Percentiles rank a stretch among this genome's conserved stretches.
These are phyloP conservation scores for Plantago coronopus DNA, from an alignment of 305 asterid genomes.

Conservation along the genomic window DNA sequence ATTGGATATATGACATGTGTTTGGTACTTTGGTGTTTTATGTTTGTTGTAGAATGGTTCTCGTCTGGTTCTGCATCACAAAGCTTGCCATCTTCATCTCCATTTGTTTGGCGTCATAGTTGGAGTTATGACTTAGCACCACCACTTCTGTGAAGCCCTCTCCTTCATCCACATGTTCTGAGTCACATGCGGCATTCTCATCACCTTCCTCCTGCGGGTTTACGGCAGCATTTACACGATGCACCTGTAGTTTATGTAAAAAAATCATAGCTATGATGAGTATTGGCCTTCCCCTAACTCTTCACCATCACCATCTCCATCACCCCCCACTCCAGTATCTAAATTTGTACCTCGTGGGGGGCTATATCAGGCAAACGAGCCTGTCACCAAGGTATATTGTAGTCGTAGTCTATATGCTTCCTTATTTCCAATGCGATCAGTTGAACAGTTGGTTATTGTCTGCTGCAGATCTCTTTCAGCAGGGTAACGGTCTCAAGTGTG, in stretches of 20 bases:
- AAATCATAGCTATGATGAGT: conserved; percentile 59
- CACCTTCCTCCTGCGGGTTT: conserved; percentile 57
- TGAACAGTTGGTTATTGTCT: conserved; percentile 20
- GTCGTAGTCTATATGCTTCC: conserved; percentile 6
- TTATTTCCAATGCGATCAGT: not conserved
- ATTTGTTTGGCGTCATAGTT: conserved; percentile 74
- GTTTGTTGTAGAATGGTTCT: too few species aligned
- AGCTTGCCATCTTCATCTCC: conserved; percentile 53
- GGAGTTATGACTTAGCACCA: conserved; percentile 81
- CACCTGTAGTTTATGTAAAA: conserved; percentile 39
- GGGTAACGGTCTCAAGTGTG: conserved; percentile 37
- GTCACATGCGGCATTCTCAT: conserved; percentile 34
- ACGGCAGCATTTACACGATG: conserved; percentile 46
- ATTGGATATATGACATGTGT: too few species aligned
- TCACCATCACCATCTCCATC: conserved; percentile 77
- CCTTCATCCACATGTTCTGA: conserved; percentile 78
- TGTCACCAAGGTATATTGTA: conserved; percentile 48
- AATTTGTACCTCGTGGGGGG: conserved; percentile 35
- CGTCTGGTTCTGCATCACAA: conserved; percentile 48
- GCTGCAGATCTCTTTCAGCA: conserved; percentile 45
- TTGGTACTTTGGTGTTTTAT: too few species aligned
- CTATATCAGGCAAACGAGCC: conserved; percentile 42
- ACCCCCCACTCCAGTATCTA: conserved; percentile 58
- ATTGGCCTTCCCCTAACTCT: conserved; percentile 55
- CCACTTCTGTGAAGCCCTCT: conserved; percentile 58